Evolutionary conservation across 1,284 basidiomycete species (phyloP).

Genomic region (Ceratobasidium sp.): DNA sequence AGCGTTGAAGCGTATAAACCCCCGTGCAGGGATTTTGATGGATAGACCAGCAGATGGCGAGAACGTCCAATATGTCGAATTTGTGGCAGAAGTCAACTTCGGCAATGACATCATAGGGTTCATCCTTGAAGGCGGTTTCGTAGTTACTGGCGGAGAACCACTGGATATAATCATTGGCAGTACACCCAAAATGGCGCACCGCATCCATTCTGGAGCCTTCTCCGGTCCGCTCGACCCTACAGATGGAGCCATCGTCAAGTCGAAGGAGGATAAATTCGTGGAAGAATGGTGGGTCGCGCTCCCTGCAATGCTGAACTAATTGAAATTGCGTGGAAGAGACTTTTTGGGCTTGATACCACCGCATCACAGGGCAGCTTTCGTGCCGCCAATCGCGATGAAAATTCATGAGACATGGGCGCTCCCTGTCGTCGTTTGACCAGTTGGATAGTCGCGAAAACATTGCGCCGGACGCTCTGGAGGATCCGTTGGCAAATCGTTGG

Average conservation of each 20-base stretch:
- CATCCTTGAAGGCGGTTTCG: not conserved
- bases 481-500: not conserved
- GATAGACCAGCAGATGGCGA: slow-evolving; percentile 19
- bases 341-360: slow-evolving; percentile 14
- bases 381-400: slow-evolving; percentile 31
- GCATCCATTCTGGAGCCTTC: slow-evolving; percentile 5
- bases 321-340: slow-evolving; percentile 10
- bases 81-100: not conserved
- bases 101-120: slow-evolving; percentile 5
- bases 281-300: not conserved
- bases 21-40: not conserved
- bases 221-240: slow-evolving; percentile 21
- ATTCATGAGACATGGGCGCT: not conserved
- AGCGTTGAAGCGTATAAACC: slow-evolving; percentile 26
- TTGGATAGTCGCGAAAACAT: not conserved
- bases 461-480: not conserved
- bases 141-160: slow-evolving; percentile 1
- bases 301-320: slow-evolving; percentile 10
- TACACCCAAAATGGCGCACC: not conserved
- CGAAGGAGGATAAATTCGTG: slow-evolving; percentile 26
- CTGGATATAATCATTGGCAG: slow-evolving; percentile 12
- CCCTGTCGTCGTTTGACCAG: not conserved
- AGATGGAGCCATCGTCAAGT: slow-evolving; percentile 2
- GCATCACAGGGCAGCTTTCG: slow-evolving; percentile 2
- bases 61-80: slow-evolving; percentile 25